Conservation (phyloP, 2,329 filamentous ascomycete species). For the Aureobasidium sp. region DNA sequence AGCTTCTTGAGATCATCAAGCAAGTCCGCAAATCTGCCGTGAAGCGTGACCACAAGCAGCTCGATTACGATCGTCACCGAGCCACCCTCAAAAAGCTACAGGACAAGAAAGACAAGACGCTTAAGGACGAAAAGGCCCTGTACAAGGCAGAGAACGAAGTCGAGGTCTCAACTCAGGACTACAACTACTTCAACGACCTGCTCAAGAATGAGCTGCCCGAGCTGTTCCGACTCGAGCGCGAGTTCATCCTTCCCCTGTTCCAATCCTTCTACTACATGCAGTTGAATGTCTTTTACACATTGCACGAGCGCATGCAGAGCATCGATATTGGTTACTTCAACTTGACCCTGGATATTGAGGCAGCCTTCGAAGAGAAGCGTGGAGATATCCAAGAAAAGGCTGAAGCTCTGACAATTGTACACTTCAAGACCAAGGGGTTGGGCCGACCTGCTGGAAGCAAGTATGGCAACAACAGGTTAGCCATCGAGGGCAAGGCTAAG, state of each 20-base stretch:
- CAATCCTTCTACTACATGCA: conserved; percentile 99
- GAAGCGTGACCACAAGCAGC: conserved; percentile 95
- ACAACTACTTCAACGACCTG: conserved; percentile 95
- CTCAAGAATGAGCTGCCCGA: conserved; percentile 93
- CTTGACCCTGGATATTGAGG: conserved; percentile 80
- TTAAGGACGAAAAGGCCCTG: conserved; percentile 95
- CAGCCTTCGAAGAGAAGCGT: conserved; percentile 80
- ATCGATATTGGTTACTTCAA: conserved; percentile 98
- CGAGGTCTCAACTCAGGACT: conserved; percentile 88
- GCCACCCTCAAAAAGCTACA: conserved; percentile 83
- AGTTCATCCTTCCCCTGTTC: conserved; percentile 95
- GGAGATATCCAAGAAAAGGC: conserved; percentile 76
- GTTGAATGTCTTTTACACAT: conserved; percentile 96
- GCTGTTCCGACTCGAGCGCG: conserved; percentile 77
- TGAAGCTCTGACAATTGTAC: conserved; percentile 77
- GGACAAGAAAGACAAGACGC: conserved; percentile 91
- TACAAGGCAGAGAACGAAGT: conserved; percentile 93
- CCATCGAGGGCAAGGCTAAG: conserved; percentile 17
- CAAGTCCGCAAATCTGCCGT: conserved; percentile 77
- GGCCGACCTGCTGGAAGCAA: conserved; percentile 23
- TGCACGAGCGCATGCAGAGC: conserved; percentile 95
- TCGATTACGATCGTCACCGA: conserved; percentile 88
- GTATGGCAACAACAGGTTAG: conserved; percentile 27
- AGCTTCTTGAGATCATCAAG: conserved; percentile 91
- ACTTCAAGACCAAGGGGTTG: conserved; percentile 73